Evolutionary conservation across 2,329 filamentous ascomycete genomes (phyloP), one percentile per base, ranked within the genome.

Genomic region (Aureobasidium namibiae): DNA sequence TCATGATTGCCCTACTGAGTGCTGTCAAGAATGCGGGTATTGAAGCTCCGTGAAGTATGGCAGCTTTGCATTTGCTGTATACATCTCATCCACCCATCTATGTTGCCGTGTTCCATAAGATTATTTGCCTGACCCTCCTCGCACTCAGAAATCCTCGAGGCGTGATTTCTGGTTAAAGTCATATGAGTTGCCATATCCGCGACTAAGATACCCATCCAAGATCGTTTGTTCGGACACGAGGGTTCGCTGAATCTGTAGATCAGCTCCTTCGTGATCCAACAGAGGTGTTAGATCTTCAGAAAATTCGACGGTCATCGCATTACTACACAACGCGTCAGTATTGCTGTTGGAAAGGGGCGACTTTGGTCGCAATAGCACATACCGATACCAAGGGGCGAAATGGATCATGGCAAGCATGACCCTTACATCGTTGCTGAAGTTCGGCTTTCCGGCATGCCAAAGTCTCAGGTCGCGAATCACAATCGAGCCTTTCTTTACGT

Each of bases 1-100:
- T 96, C 76, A 95, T 96, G 85, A 95, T 90, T 69, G 92, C 92
- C 1, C 78, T 97, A 61, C 85, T 92, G 2, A 74, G 90, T 11
- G 90, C 91, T 1, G 76, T 95, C 18, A 56, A 44, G 13, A 21
- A 44, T 18, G 52, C 52, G 8, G 62, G 52, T 24, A 56, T 56
- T 10, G 38, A 34, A 38, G 46, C 46, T n/a, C 46, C 46, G 5
- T 45, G 24, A 16, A 13, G 41, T 11, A 2, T 31, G 29, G 10
- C 29, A 26, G 8, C n/a, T 23, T 31, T n/a, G 13, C 10, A 26
- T 26, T 2, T 18, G 6, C n/a, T 41, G 18, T 23, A 41, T 4
- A 41, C 11, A 13, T 23, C 3, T 13, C 18, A 10, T 18, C 2
- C 11, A 23, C 21, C 9, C 1, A 4, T 21, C 21, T 41, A 11